Evolutionary conservation across 2,329 filamentous ascomycete species (phyloP).

Genomic region (Penicillium corylophilum): DNA sequence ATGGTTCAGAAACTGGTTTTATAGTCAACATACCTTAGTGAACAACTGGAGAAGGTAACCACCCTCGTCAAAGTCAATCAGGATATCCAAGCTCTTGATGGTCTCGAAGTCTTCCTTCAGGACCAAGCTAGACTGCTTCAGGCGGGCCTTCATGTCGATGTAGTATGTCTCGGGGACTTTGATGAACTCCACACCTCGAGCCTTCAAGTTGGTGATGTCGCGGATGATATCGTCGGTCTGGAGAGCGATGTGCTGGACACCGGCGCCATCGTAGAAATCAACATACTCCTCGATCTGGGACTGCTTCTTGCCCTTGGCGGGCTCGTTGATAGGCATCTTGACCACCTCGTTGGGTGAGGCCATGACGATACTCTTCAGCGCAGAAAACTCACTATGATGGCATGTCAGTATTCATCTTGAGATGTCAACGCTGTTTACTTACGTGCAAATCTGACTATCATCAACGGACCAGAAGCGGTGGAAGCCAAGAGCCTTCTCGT

Average conservation of each 20-base stretch:
- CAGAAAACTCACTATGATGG: constrained; percentile 67
- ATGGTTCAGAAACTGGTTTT: not conserved
- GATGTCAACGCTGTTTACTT: constrained; percentile 13
- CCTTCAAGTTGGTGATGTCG: constrained; percentile 73
- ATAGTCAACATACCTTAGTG: constrained; percentile 55
- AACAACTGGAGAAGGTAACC: constrained; percentile 78
- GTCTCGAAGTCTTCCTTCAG: constrained; percentile 79
- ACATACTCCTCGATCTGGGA: constrained; percentile 94
- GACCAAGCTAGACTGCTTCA: constrained; percentile 61
- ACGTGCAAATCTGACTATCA: constrained; percentile 82
- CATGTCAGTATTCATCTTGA: not conserved
- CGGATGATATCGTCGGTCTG: constrained; percentile 76
- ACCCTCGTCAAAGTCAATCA: constrained; percentile 93
- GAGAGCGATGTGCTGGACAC: constrained; percentile 91
- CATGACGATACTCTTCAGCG: constrained; percentile 88
- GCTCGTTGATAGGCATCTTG: constrained; percentile 99
- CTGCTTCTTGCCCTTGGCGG: constrained; percentile 83
- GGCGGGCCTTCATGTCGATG: constrained; percentile 67
- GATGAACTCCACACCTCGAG: constrained; percentile 92
- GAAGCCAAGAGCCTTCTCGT: constrained; percentile 86
- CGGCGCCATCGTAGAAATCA: constrained; percentile 82
- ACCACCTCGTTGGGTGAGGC: constrained; percentile 77
- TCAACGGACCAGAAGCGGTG: constrained; percentile 98
- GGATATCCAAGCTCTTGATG: constrained; percentile 74
- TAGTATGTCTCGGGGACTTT: constrained; percentile 86